These are phyloP conservation scores for Croton setiger DNA, from an alignment of 441 rosid species.

Conservation along the genomic window DNA sequence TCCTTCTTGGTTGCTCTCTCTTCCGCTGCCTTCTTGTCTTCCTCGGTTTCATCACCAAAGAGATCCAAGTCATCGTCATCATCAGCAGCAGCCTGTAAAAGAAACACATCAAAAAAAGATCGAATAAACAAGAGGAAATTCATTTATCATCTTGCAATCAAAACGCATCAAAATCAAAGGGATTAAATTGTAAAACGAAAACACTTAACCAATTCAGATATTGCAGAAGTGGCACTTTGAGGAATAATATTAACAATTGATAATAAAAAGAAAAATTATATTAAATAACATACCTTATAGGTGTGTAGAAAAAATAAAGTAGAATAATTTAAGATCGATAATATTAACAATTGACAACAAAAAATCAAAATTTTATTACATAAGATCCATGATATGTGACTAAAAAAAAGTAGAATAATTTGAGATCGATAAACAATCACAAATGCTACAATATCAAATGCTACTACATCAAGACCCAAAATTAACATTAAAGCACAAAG, in stretches of 20 bases:
- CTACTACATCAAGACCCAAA: background rate
- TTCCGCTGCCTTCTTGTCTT: slow-evolving; percentile 92
- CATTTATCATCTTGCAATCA: background rate
- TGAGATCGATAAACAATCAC: background rate
- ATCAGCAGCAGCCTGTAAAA: slow-evolving; percentile 36
- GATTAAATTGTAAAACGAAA: background rate
- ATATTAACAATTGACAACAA: too few species aligned
- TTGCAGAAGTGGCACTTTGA: background rate
- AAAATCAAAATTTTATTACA: too few species aligned
- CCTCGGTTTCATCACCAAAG: slow-evolving; percentile 89
- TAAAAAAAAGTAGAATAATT: background rate
- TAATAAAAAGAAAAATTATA: too few species aligned
- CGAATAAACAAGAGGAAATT: background rate
- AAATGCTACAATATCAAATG: background rate
- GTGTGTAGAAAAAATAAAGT: too few species aligned
- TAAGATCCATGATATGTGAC: too few species aligned
- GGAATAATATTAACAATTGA: too few species aligned
- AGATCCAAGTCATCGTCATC: slow-evolving; percentile 78
- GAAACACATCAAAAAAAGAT: background rate
- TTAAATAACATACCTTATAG: too few species aligned
- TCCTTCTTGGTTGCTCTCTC: slow-evolving; percentile 60
- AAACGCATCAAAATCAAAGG: background rate
- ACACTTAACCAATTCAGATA: background rate
- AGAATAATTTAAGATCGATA: too few species aligned
- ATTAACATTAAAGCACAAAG: slow-evolving; percentile 3